These are phyloP conservation scores for Syzygium grande DNA, from an alignment of 345 rosid species.

Conservation along the genomic window DNA sequence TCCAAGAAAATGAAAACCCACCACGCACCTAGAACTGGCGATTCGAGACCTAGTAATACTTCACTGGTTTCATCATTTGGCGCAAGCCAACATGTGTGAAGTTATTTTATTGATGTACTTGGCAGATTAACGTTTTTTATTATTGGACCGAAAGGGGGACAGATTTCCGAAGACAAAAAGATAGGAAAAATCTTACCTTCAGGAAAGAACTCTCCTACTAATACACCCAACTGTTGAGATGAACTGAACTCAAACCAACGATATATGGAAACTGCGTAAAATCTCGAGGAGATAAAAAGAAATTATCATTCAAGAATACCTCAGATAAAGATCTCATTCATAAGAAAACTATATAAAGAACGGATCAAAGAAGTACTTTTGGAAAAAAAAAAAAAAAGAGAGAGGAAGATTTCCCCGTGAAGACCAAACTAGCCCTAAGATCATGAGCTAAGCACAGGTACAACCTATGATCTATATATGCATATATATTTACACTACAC, in stretches of 20 bases:
- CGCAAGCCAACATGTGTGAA: not conserved
- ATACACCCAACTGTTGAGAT: not conserved
- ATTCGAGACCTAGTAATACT: not conserved
- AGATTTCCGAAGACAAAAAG: not conserved
- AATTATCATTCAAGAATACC: not conserved
- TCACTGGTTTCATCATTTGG: not conserved
- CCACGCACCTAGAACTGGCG: not conserved
- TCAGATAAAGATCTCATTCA: not conserved
- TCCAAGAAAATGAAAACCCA: not conserved
- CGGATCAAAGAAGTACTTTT: not conserved
- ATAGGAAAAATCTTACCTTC: not conserved
- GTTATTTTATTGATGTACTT: not conserved
- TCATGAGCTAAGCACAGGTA: not conserved
- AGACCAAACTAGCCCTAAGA: not conserved
- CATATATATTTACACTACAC: not conserved
- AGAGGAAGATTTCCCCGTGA: not conserved
- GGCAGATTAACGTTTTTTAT: not conserved
- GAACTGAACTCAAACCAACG: not conserved
- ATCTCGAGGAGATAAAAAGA: not conserved
- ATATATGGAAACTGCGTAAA: not conserved
- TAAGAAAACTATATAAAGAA: not conserved
- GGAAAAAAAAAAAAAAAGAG: not conserved
- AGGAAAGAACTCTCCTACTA: not conserved
- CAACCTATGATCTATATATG: not conserved
- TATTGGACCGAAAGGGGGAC: not conserved